These are phyloP conservation scores for Pleurotus platypus DNA, from an alignment of 768 basidiomycete species.

Conservation along the genomic window DNA sequence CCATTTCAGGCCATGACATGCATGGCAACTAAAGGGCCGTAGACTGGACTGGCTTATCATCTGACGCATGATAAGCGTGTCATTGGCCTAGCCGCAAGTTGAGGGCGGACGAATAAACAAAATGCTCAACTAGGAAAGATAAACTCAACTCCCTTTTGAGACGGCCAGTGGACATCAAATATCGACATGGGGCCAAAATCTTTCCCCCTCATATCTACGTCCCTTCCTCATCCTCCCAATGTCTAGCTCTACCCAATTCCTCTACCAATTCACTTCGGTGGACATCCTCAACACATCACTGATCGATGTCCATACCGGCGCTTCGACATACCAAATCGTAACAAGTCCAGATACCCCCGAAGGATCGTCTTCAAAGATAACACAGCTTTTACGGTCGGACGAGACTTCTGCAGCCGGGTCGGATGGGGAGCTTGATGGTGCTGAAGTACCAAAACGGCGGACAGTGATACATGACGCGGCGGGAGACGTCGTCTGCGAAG, in stretches of 20 bases:
- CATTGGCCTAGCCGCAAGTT: neutral
- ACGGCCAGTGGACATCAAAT: neutral
- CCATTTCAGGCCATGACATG: conserved; percentile 17
- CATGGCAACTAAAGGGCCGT: conserved; percentile 17
- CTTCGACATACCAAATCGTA: conserved; percentile 43
- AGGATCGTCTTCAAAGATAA: conserved; percentile 17
- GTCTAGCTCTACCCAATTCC: conserved; percentile 25
- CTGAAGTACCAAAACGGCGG: conserved; percentile 20
- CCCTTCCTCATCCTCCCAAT: neutral
- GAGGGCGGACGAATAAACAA: conserved; percentile 32
- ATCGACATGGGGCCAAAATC: neutral
- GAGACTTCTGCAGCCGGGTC: conserved; percentile 8
- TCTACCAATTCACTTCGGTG: conserved; percentile 54
- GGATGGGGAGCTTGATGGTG: conserved; percentile 14
- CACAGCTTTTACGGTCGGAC: conserved; percentile 12
- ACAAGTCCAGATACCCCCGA: conserved; percentile 32
- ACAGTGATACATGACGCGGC: conserved; percentile 41
- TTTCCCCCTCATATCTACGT: too few relatives aligned
- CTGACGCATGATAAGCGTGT: too few relatives aligned
- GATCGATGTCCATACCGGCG: conserved; percentile 48
- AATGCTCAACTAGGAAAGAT: conserved; percentile 43
- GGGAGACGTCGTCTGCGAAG: conserved; percentile 40
- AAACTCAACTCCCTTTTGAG: conserved; percentile 36
- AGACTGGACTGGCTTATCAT: neutral
- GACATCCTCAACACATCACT: conserved; percentile 58